Conservation (phyloP, 2,329 filamentous ascomycete species). For the Phoma sp. region DNA sequence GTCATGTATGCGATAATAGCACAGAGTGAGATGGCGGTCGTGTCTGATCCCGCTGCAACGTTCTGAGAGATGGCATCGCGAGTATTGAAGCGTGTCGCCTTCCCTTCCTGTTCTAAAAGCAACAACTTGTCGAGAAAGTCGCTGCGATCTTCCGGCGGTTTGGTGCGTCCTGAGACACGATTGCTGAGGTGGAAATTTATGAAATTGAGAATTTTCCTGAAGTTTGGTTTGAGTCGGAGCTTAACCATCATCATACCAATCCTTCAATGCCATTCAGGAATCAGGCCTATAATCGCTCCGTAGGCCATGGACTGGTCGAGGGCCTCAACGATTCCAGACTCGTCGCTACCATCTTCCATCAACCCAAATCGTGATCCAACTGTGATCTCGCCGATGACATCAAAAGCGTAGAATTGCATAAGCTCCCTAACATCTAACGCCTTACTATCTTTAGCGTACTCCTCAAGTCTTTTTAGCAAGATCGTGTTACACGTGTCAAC, state of each 20-base stretch:
- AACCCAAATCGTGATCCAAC: conserved; percentile 38
- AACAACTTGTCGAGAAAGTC: conserved; percentile 23
- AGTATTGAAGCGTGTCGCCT: conserved; percentile 12
- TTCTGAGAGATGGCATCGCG: conserved; percentile 30
- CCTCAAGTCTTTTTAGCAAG: conserved; percentile 41
- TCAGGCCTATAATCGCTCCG: conserved; percentile 2
- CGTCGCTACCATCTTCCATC: conserved; percentile 22
- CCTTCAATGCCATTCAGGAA: conserved; percentile 13
- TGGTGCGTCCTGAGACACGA: conserved; percentile 11
- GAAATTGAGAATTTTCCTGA: conserved; percentile 3
- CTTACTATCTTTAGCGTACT: conserved; percentile 25
- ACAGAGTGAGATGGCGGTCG: conserved; percentile 57
- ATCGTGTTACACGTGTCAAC: conserved; percentile 45
- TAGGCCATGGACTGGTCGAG: not conserved
- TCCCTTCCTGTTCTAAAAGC: conserved; percentile 17
- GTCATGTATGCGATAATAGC: conserved; percentile 56
- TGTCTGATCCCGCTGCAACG: conserved; percentile 52
- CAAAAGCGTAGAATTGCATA: conserved; percentile 58
- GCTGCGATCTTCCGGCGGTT: conserved; percentile 8
- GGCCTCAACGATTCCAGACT: conserved; percentile 5
- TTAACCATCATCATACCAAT: not conserved
- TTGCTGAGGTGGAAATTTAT: conserved; percentile 1
- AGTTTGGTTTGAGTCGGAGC: not conserved
- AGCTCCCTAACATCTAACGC: conserved; percentile 52
- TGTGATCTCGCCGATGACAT: conserved; percentile 61